A percentile compares a stretch with the other conserved stretches of the same genome.
These are phyloP conservation scores for Wallacemonas sp. DNA, from an alignment of 208 protist genomes.

Conservation along the genomic window DNA sequence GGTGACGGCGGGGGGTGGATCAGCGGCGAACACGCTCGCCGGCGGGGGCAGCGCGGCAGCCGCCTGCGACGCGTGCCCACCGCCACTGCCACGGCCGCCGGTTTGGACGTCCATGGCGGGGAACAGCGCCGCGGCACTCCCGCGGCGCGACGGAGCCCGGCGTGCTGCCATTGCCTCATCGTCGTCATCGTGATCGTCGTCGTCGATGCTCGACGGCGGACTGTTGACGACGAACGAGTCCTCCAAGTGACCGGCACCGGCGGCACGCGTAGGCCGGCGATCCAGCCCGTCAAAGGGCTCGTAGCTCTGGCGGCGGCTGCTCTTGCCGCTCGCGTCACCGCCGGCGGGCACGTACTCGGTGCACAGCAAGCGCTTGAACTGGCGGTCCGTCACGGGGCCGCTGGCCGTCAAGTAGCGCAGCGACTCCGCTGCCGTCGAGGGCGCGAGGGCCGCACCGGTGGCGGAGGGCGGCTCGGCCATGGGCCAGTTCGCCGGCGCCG, in stretches of 20 bases:
- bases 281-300: slow-evolving; percentile 9
- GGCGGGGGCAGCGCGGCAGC: background rate
- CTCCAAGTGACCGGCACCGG: slow-evolving; percentile 4
- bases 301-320: slow-evolving; percentile 7
- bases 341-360: slow-evolving; percentile 39
- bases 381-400: slow-evolving; percentile 29
- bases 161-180: background rate
- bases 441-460: slow-evolving; percentile 26
- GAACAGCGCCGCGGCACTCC: slow-evolving; percentile 11
- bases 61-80: background rate
- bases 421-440: slow-evolving; percentile 1
- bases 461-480: slow-evolving; percentile 2
- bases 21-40: too few species aligned
- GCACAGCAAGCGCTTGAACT: slow-evolving; percentile 78
- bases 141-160: background rate
- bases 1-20: too few species aligned
- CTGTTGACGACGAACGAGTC: slow-evolving; percentile 16
- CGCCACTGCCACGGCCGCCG: background rate
- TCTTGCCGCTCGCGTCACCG: background rate
- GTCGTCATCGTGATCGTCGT: background rate
- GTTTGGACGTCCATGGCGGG: background rate
- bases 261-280: background rate
- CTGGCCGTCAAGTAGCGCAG: slow-evolving; percentile 33
- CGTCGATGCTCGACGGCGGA: slow-evolving; percentile 12
- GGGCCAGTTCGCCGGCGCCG: slow-evolving; percentile 12